Percentiles rank a stretch among this genome's conserved stretches.
These are phyloP conservation scores for Populus euphratica DNA, from an alignment of 345 rosid species.

Conservation along the genomic window DNA sequence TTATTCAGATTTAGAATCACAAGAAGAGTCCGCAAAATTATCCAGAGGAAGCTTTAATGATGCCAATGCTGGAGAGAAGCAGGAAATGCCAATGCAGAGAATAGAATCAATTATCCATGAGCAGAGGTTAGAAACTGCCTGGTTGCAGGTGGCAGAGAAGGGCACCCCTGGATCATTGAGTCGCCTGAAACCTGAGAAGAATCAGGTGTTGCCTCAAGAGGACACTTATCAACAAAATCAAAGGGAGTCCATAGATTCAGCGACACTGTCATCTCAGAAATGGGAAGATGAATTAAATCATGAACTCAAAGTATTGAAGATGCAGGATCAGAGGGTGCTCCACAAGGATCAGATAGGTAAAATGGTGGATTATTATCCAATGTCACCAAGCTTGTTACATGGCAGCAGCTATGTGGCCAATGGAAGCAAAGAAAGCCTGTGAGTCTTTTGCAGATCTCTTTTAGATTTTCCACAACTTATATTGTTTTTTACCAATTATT, in stretches of 20 bases:
- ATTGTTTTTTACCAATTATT: neutral
- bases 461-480: neutral
- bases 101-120: slow-evolving; percentile 92
- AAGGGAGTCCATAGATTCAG: slow-evolving; percentile 43
- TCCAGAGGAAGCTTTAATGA: slow-evolving; percentile 40
- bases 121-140: slow-evolving; percentile 91
- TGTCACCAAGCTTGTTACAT: slow-evolving; percentile 87
- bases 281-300: slow-evolving; percentile 68
- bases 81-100: slow-evolving; percentile 74
- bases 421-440: slow-evolving; percentile 73
- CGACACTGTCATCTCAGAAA: slow-evolving; percentile 51
- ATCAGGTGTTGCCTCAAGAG: slow-evolving; percentile 85
- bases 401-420: slow-evolving; percentile 41
- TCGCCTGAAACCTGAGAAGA: slow-evolving; percentile 76
- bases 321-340: slow-evolving; percentile 44
- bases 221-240: slow-evolving; percentile 46
- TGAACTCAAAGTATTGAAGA: slow-evolving; percentile 64
- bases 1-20: slow-evolving; percentile 27
- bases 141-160: slow-evolving; percentile 91
- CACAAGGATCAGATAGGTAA: slow-evolving; percentile 52
- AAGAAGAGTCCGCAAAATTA: slow-evolving; percentile 36
- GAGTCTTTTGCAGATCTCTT: slow-evolving; percentile 37
- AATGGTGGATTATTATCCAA: slow-evolving; percentile 50
- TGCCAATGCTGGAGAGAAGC: slow-evolving; percentile 25
- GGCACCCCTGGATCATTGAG: slow-evolving; percentile 62